Percentiles rank a stretch among this genome's conserved stretches.
Evolutionary conservation across 495 filamentous ascomycete species (phyloP).

Genomic region (Aspergillus baeticus): DNA sequence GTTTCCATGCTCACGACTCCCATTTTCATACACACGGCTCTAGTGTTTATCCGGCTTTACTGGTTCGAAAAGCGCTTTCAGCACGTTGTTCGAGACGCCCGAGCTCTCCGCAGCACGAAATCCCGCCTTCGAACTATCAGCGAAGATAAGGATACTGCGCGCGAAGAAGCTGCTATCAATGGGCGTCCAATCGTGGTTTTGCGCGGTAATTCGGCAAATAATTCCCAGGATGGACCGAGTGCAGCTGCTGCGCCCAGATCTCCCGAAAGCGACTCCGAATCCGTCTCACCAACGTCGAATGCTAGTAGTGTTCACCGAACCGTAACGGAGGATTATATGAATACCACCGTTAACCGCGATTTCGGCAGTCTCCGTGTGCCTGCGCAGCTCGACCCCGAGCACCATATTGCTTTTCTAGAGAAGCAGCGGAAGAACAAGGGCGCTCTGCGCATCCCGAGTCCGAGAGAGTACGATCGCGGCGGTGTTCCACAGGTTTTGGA

Average conservation of each 20-base stretch:
- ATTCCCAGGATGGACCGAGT: constrained; percentile 19
- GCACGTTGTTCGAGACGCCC: constrained; percentile 64
- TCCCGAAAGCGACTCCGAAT: constrained; percentile 21
- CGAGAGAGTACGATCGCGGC: constrained; percentile 80
- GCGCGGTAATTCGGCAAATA: constrained; percentile 45
- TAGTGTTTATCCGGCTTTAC: constrained; percentile 89
- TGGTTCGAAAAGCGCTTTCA: constrained; percentile 98
- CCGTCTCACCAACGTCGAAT: constrained; percentile 24
- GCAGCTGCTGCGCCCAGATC: constrained; percentile 16
- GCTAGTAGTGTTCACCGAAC: constrained; percentile 15
- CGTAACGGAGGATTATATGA: constrained; percentile 18
- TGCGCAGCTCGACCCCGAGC: constrained; percentile 58
- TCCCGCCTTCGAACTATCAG: constrained; percentile 57
- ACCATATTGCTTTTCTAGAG: constrained; percentile 83
- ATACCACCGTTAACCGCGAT: constrained; percentile 17
- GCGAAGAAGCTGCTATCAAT: constrained; percentile 66
- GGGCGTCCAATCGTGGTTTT: constrained; percentile 74
- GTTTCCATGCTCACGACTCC: constrained; percentile 77
- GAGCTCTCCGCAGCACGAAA: constrained; percentile 52
- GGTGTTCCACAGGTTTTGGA: constrained; percentile 63
- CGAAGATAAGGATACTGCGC: constrained; percentile 46
- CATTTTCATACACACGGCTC: constrained; percentile 82
- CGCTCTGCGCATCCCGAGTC: constrained; percentile 80
- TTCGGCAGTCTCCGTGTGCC: constrained; percentile 46
- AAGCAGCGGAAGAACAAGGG: constrained; percentile 76